Evolutionary conservation across 2,329 filamentous ascomycete species (phyloP).

Genomic region (Diplodia scrobiculata): DNA sequence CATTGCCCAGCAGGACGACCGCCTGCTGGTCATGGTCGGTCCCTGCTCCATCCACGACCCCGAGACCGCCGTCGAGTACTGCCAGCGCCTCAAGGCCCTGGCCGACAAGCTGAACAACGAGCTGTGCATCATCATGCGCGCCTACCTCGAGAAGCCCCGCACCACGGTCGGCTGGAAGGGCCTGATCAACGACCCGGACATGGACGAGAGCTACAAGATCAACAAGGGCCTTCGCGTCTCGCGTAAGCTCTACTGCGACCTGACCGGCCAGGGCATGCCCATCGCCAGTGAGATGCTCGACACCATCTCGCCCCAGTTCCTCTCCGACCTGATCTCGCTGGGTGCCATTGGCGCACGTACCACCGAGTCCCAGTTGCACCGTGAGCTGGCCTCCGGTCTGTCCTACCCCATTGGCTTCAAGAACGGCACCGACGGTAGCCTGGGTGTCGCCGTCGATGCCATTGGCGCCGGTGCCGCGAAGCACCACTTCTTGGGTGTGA

Average conservation of each 20-base stretch:
- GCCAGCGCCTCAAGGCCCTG: constrained; percentile 71
- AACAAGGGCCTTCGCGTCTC: constrained; percentile 95
- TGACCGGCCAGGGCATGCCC: constrained; percentile 84
- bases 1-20: constrained; percentile 77
- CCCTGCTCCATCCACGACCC: constrained; percentile 98
- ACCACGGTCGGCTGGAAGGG: constrained; percentile 99
- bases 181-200: constrained; percentile 97
- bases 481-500: constrained; percentile 98
- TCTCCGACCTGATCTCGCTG: constrained; percentile 91
- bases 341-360: constrained; percentile 95
- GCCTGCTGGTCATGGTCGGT: constrained; percentile 89
- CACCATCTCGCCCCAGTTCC: constrained; percentile 96
- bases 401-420: constrained; percentile 99
- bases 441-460: constrained; percentile 90
- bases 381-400: constrained; percentile 90
- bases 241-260: constrained; percentile 88
- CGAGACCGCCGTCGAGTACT: constrained; percentile 83
- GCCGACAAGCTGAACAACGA: constrained; percentile 79
- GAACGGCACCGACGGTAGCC: constrained; percentile 93
- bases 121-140: constrained; percentile 92
- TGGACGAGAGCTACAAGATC: constrained; percentile 96
- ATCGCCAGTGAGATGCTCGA: constrained; percentile 98
- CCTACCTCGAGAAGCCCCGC: constrained; percentile 97
- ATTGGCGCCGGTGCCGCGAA: constrained; percentile 78
- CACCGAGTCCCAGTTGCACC: constrained; percentile 94